Evolutionary conservation across 2,329 filamentous ascomycete species (phyloP), one percentile per base, ranked within the genome.

Genomic region (Pezicula radicicola): DNA sequence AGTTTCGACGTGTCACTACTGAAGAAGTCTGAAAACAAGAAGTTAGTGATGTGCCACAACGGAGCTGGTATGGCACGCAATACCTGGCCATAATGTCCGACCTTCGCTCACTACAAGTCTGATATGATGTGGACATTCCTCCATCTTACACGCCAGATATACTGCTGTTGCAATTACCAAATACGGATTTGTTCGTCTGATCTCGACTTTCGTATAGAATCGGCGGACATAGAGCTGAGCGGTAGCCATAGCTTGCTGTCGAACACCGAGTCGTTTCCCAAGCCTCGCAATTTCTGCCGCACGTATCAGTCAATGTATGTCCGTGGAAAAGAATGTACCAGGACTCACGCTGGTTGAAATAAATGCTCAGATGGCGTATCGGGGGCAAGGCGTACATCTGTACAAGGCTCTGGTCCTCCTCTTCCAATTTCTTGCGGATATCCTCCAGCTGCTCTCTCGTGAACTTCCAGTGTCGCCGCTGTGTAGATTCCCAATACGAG

Each of bases 91-190:
- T 54, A 95, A 79, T 52, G 87, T 83, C 33, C 91, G 85, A 3
- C 92, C 91, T 69, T 99, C 94, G 44, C 84, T 87, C 10, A 94
- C 86, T 53, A 99, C 87, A 57, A 96, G 81, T 28, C 94, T 84
- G 63, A 99, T 97, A 69, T 99, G 94, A 69, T 97, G 93, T 3
- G 94, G 94, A 47, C 87, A 92, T 70, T 99, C 94, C 70, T 99
- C 94, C 84, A 96, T 96, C 73, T 99, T 99, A 75, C 91, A 96
- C 18, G 94, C 92, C 35, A 99, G 77, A 69, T 99, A 99, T 55
- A 97, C 80, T 5, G 93, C 89, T 1, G 94, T 97, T n/a, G 91
- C 87, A 58, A 96, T 81, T 53, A 97, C 84, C 35, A 97, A 84
- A 66, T 96, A 96, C 4, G 93, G 91, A 63, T 97, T 99, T 45